Percentiles rank a stretch among this genome's conserved stretches.
Conservation (phyloP, 1,284 basidiomycete genomes). For the Sporisorium reilianum region DNA sequence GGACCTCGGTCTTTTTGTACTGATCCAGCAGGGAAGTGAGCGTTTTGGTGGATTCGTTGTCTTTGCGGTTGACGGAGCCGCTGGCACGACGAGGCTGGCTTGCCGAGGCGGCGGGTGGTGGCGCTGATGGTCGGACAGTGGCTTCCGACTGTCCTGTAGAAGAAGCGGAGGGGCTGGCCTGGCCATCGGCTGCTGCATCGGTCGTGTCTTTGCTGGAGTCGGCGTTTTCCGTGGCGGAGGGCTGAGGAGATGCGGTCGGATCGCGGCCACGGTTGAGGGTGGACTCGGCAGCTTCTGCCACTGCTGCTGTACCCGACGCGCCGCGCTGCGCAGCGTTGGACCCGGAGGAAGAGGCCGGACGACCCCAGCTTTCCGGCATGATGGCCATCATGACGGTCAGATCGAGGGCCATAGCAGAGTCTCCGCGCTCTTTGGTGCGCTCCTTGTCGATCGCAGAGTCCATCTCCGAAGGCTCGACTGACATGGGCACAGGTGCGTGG, state of each 20-base stretch:
- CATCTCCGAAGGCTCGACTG: conserved; percentile 12
- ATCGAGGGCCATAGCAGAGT: conserved; percentile 61
- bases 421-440: conserved; percentile 30
- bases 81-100: conserved; percentile 38
- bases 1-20: conserved; percentile 58
- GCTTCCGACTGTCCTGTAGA: conserved; percentile 47
- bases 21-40: conserved; percentile 63
- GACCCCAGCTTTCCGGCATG: conserved; percentile 49
- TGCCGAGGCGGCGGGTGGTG: conserved; percentile 28
- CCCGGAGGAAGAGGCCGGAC: conserved; percentile 9
- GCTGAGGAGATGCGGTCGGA: conserved; percentile 14
- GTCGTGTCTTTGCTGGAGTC: conserved; percentile 7
- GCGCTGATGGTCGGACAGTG: conserved; percentile 36
- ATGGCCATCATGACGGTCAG: conserved; percentile 59
- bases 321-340: conserved; percentile 13
- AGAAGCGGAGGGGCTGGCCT: conserved; percentile 37
- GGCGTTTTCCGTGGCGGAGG: conserved; percentile 12
- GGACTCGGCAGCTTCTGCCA: conserved; percentile 51
- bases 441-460: not conserved
- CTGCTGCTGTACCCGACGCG: conserved; percentile 43
- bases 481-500: conserved; percentile 16
- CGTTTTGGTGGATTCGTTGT: conserved; percentile 52
- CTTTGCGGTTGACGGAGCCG: conserved; percentile 30
- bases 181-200: conserved; percentile 23
- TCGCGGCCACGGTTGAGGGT: conserved; percentile 46